Conservation (phyloP, 352 stramenopile species). For the Aphanomyces cochlioides region DNA sequence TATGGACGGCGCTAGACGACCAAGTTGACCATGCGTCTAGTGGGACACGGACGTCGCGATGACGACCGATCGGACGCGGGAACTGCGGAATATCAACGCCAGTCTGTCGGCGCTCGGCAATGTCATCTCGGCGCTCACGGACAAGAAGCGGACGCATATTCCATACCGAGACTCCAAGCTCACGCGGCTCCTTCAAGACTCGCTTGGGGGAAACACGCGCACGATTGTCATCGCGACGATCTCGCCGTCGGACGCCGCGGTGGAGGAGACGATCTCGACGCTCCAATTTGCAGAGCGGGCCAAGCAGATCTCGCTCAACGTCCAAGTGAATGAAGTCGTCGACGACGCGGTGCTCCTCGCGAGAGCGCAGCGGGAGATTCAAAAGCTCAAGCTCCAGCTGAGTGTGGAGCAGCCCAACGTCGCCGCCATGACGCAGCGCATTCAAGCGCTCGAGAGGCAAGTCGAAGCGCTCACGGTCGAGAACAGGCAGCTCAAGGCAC, state of each 20-base stretch:
- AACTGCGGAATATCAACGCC: constrained; percentile 91
- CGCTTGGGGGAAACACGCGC: constrained; percentile 80
- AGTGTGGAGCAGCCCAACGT: constrained; percentile 41
- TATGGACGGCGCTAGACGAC: neutral
- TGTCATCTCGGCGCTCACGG: constrained; percentile 80
- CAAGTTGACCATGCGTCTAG: constrained; percentile 19
- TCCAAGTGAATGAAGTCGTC: constrained; percentile 78
- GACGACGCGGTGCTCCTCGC: constrained; percentile 75
- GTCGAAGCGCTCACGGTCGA: constrained; percentile 36
- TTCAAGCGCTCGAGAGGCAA: constrained; percentile 47
- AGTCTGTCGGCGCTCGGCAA: constrained; percentile 87
- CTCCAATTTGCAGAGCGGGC: constrained; percentile 86
- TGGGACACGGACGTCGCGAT: constrained; percentile 79
- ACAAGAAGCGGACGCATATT: constrained; percentile 75
- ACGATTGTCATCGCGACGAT: constrained; percentile 89
- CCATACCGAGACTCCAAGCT: constrained; percentile 97
- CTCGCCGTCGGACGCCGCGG: constrained; percentile 60
- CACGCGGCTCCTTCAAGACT: constrained; percentile 90
- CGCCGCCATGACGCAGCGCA: constrained; percentile 28
- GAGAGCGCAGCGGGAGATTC: constrained; percentile 68
- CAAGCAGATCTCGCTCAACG: constrained; percentile 67
- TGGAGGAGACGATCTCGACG: constrained; percentile 89
- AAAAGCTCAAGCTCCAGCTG: constrained; percentile 51
- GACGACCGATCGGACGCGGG: constrained; percentile 61
- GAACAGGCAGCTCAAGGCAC: constrained; percentile 27